Evolutionary conservation across 2,329 filamentous ascomycete species (phyloP).

Genomic region (Curvularia sp.): DNA sequence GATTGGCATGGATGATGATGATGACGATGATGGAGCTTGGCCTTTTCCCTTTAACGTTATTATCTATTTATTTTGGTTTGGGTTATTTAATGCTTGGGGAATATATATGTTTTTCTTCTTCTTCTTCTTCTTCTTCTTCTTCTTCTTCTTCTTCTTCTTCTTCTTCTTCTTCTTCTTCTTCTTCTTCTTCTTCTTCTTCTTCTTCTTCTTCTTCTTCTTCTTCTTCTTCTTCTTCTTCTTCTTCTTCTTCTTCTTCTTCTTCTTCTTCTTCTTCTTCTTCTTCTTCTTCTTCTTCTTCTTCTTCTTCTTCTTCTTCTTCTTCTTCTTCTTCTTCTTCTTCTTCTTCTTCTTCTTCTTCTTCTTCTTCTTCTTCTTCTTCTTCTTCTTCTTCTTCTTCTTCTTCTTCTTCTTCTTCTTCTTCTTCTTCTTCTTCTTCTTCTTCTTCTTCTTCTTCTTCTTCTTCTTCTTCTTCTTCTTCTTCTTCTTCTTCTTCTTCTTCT

Average conservation of each 20-base stretch:
- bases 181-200: conserved; percentile 9
- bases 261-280: conserved; percentile 10
- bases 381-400: conserved; percentile 8
- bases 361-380: conserved; percentile 9
- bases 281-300: conserved; percentile 8
- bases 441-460: conserved; percentile 10
- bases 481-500: conserved; percentile 9
- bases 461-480: conserved; percentile 8
- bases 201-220: conserved; percentile 8
- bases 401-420: conserved; percentile 10
- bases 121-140: conserved; percentile 7
- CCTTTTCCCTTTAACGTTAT: background rate
- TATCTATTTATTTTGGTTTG: conserved; percentile 4
- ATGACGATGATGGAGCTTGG: conserved; percentile 1
- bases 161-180: conserved; percentile 10
- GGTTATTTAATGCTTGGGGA: conserved; percentile 21
- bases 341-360: conserved; percentile 10
- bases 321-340: conserved; percentile 8
- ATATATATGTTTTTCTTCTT: conserved; percentile 10
- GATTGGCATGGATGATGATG: conserved; percentile 2
- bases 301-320: conserved; percentile 9
- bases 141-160: conserved; percentile 8
- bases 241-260: conserved; percentile 8
- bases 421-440: conserved; percentile 8
- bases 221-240: conserved; percentile 10